Evolutionary conservation across 257 asterid genomes (phyloP).

Genomic region (Scutellaria barbata): DNA sequence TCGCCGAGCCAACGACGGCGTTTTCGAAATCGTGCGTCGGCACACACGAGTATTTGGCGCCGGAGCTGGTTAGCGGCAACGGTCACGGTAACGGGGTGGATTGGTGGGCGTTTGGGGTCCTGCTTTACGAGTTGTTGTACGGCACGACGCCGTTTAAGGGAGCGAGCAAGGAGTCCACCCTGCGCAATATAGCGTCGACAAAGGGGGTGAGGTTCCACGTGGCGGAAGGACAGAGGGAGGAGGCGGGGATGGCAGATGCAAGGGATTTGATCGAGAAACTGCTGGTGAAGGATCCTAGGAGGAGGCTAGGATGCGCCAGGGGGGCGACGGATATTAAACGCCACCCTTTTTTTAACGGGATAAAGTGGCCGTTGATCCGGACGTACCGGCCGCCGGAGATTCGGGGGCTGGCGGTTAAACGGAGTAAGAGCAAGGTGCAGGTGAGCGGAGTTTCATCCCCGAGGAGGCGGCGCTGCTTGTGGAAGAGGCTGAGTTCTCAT

Average conservation of each 20-base stretch:
- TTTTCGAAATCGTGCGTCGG: constrained; percentile 89
- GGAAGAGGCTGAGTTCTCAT: constrained; percentile 59
- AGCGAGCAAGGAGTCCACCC: constrained; percentile 79
- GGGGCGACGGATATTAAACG: constrained; percentile 95
- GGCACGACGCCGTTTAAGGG: constrained; percentile 91
- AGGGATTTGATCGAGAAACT: constrained; percentile 71
- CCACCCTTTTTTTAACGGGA: constrained; percentile 82
- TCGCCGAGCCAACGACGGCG: constrained; percentile 78
- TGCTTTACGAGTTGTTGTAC: constrained; percentile 65
- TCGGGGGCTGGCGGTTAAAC: constrained; percentile 64
- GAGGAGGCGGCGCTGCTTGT: constrained; percentile 66
- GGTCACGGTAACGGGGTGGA: constrained; percentile 97
- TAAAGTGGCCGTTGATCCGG: constrained; percentile 92
- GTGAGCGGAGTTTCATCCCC: constrained; percentile 55
- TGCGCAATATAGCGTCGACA: constrained; percentile 82
- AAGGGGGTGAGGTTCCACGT: constrained; percentile 61
- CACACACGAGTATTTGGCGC: constrained; percentile 86
- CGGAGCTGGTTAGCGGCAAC: constrained; percentile 68
- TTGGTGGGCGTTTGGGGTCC: constrained; percentile 95
- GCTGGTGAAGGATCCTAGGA: constrained; percentile 76
- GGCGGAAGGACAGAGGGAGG: constrained; percentile 40
- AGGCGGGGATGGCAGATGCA: constrained; percentile 58
- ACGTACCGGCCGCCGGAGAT: constrained; percentile 83
- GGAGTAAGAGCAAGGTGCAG: constrained; percentile 58
- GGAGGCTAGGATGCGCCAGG: constrained; percentile 74